phyloP scores from a whole-genome alignment of 2,329 filamentous ascomycete species.

The Aspergillus hortae region DNA sequence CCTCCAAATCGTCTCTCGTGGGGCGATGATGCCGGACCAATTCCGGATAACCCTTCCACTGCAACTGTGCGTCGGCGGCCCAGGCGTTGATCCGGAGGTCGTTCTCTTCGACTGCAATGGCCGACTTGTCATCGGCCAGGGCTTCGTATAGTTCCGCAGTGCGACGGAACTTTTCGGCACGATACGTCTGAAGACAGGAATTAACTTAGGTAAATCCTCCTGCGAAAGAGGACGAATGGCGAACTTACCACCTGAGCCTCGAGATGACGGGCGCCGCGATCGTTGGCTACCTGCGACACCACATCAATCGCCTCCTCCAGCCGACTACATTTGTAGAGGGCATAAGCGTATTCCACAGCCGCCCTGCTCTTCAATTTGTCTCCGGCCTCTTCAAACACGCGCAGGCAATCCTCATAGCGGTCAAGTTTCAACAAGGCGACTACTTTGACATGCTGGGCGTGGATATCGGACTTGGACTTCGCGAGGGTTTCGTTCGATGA shows the following conservation, averaged over 20 bases:
- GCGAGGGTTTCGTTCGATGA: slow-evolving; percentile 56
- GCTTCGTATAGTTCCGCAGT: slow-evolving; percentile 54
- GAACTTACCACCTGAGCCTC: slow-evolving; percentile 57
- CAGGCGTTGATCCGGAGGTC: slow-evolving; percentile 61
- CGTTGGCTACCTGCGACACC: slow-evolving; percentile 39
- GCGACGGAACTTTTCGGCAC: slow-evolving; percentile 57
- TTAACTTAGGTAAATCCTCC: neutral
- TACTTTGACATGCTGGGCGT: slow-evolving; percentile 57
- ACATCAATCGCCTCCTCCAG: slow-evolving; percentile 53
- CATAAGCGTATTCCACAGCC: slow-evolving; percentile 60
- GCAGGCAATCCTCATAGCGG: slow-evolving; percentile 59
- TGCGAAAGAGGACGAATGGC: neutral
- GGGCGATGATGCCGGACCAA: slow-evolving; percentile 52
- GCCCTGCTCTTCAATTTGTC: slow-evolving; percentile 53
- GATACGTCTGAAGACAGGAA: slow-evolving; percentile 42
- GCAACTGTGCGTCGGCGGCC: slow-evolving; percentile 59
- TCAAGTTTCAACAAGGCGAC: slow-evolving; percentile 62
- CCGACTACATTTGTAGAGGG: slow-evolving; percentile 59
- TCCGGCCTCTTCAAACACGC: slow-evolving; percentile 53
- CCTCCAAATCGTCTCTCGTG: slow-evolving; percentile 57
- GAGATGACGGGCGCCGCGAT: slow-evolving; percentile 56
- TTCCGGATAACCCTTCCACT: slow-evolving; percentile 55
- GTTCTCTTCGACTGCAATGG: slow-evolving; percentile 50
- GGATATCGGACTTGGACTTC: slow-evolving; percentile 54
- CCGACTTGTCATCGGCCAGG: slow-evolving; percentile 40